phyloP scores from a whole-genome alignment of 2,329 filamentous ascomycete genomes.

The Penicillium glabrum region DNA sequence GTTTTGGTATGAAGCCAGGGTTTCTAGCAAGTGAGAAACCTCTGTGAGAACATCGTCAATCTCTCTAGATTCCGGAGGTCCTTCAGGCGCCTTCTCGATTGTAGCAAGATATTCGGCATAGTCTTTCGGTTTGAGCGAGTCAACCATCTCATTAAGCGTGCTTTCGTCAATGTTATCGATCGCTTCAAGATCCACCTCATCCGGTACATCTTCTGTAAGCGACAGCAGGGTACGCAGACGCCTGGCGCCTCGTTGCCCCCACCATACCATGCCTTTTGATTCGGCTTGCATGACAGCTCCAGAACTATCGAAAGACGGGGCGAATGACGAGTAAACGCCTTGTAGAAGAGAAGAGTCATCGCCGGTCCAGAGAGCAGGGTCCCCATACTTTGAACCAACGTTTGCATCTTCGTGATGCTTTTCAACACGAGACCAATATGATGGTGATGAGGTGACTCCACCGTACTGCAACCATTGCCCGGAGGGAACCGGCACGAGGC shows the following conservation, averaged over 20 bases:
- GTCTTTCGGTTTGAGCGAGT: constrained; percentile 41
- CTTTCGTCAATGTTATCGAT: constrained; percentile 41
- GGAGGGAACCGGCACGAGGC: constrained; percentile 39
- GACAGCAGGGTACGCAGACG: constrained; percentile 39
- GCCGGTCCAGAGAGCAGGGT: constrained; percentile 30
- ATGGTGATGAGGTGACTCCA: constrained; percentile 36
- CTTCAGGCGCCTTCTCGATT: constrained; percentile 22
- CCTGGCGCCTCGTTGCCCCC: constrained; percentile 42
- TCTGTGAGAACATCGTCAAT: constrained; percentile 55
- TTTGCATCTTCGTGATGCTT: constrained; percentile 29
- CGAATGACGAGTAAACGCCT: constrained; percentile 51
- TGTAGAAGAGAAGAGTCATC: constrained; percentile 40
- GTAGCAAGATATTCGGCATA: constrained; percentile 24
- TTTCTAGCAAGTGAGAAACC: constrained; percentile 61
- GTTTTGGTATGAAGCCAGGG: constrained; percentile 61
- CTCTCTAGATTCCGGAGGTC: constrained; percentile 44
- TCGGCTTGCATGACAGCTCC: constrained; percentile 43
- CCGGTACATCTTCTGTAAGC: constrained; percentile 16
- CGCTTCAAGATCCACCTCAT: constrained; percentile 25
- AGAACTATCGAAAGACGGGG: constrained; percentile 48
- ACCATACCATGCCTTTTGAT: constrained; percentile 47
- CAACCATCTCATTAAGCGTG: constrained; percentile 44
- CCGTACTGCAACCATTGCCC: constrained; percentile 48
- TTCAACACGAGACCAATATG: constrained; percentile 39
- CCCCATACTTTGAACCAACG: constrained; percentile 23